Evolutionary conservation across 805 yeast genomes (phyloP), one percentile per base, ranked within the genome.

Genomic region (Candida ascalaphidarum): DNA sequence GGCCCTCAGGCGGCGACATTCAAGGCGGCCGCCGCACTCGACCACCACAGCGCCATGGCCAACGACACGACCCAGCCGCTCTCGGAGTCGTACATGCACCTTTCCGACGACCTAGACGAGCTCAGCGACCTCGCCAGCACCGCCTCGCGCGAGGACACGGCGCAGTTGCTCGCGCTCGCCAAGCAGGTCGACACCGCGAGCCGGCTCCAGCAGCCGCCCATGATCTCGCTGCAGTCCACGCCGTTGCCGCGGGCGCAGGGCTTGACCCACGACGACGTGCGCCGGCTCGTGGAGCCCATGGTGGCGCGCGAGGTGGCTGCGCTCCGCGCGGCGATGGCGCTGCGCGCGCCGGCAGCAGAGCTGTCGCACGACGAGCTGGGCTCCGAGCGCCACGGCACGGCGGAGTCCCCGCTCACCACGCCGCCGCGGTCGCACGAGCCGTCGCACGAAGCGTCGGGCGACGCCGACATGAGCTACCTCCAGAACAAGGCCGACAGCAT

Each of bases 341-440:
- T 14, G 20, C 6, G 11, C 9, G 7, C 11, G 7, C 7, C n/a
- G 12, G 18, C 15, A 11, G 18, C 11, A 18, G 6, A 7, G 15
- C 23, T 26, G 17, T 29, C 29, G 20, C 27, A 33, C 21, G 20
- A 23, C 19, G 32, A 26, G 5, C 33, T 29, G 7, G 23, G 22
- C 11, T 32, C 32, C 27, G 33, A 31, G 12, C 29, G 26, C 26
- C 25, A n/a, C n/a, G n/a, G n/a, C n/a, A n/a, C n/a, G n/a, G n/a
- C n/a, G n/a, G n/a, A n/a, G n/a, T 46, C 58, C 8, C 59, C 61
- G 11, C 38, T 40, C 7, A 55, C 62, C 3, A 49, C 61, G 3
- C 61, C 61, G 3, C 62, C 64, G 1, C 44, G 35, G 9, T 55
- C 61, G 17, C 44, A 39, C 29, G 52, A 48, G 28, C 26, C 36